A percentile compares a stretch with the other conserved stretches of the same genome.
These are phyloP conservation scores for Pichia sp. DNA, from an alignment of 1,139 yeast genomes.

Conservation along the genomic window DNA sequence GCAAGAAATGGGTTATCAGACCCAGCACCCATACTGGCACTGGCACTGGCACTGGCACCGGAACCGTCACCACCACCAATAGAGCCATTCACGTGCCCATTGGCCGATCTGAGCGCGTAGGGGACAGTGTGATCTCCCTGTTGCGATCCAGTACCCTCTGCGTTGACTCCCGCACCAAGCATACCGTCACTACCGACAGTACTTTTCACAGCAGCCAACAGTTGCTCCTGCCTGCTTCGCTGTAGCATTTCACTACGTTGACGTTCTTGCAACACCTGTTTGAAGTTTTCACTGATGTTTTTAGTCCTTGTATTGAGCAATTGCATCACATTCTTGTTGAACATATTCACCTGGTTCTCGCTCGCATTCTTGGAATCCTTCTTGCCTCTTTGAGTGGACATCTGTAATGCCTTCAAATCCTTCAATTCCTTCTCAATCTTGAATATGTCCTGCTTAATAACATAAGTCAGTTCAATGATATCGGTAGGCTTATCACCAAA, in stretches of 20 bases:
- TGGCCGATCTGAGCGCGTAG: slow-evolving; percentile 22
- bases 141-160: slow-evolving; percentile 3
- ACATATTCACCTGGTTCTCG: slow-evolving; percentile 48
- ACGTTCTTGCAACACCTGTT: slow-evolving; percentile 77
- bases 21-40: too few species aligned
- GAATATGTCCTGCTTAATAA: slow-evolving; percentile 89
- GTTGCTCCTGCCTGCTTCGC: slow-evolving; percentile 78
- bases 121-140: too few species aligned
- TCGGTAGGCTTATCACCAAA: slow-evolving; percentile 94
- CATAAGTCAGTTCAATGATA: slow-evolving; percentile 84
- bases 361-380: too few species aligned
- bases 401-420: slow-evolving; percentile 45
- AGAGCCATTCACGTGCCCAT: background rate
- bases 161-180: too few species aligned
- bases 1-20: slow-evolving; percentile 33
- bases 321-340: slow-evolving; percentile 81
- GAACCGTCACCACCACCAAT: slow-evolving; percentile 5
- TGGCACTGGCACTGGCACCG: background rate
- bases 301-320: slow-evolving; percentile 83
- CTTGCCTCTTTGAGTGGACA: slow-evolving; percentile 28
- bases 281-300: slow-evolving; percentile 88
- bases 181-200: too few species aligned
- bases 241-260: slow-evolving; percentile 79
- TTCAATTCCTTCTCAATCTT: slow-evolving; percentile 74
- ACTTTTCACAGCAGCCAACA: slow-evolving; percentile 34